Evolutionary conservation across 1,139 yeast species (phyloP).

Genomic region (Spencermartinsiella ligniputridi): DNA sequence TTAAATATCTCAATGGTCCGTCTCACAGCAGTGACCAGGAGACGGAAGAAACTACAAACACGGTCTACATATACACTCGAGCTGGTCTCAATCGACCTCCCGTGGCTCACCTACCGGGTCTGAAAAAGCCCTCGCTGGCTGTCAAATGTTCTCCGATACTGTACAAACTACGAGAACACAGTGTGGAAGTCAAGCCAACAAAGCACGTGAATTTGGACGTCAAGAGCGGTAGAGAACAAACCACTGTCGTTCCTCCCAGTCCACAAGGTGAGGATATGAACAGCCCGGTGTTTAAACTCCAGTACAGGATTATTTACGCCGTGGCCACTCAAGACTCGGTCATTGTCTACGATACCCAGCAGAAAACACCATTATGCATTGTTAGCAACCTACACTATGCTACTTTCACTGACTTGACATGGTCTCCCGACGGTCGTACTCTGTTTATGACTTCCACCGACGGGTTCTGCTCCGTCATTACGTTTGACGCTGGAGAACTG

Average conservation of each 20-base stretch:
- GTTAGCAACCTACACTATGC: constrained; percentile 82
- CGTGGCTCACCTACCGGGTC: constrained; percentile 70
- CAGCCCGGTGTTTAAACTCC: constrained; percentile 46
- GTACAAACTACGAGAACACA: constrained; percentile 43
- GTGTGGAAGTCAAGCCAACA: constrained; percentile 7
- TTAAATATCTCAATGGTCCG: constrained; percentile 31
- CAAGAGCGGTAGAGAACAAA: constrained; percentile 8
- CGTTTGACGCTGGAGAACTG: constrained; percentile 48
- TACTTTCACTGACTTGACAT: constrained; percentile 77
- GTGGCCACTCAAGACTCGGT: constrained; percentile 92
- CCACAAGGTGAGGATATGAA: constrained; percentile 6
- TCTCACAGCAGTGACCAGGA: constrained; percentile 14
- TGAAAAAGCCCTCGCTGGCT: constrained; percentile 80
- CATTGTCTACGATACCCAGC: constrained; percentile 73
- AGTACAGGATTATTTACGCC: constrained; percentile 82
- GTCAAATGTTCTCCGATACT: constrained; percentile 68
- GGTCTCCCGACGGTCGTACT: constrained; percentile 75
- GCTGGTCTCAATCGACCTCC: constrained; percentile 65
- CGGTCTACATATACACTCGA: constrained; percentile 74
- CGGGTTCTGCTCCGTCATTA: constrained; percentile 78
- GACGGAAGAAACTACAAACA: constrained; percentile 46
- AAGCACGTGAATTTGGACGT: constrained; percentile 11
- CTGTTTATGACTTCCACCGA: constrained; percentile 84
- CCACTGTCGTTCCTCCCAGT: neutral
- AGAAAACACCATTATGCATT: constrained; percentile 61